Base-by-base conservation (phyloP, 2,329 filamentous ascomycete species). In the Botryotinia globosa region DNA sequence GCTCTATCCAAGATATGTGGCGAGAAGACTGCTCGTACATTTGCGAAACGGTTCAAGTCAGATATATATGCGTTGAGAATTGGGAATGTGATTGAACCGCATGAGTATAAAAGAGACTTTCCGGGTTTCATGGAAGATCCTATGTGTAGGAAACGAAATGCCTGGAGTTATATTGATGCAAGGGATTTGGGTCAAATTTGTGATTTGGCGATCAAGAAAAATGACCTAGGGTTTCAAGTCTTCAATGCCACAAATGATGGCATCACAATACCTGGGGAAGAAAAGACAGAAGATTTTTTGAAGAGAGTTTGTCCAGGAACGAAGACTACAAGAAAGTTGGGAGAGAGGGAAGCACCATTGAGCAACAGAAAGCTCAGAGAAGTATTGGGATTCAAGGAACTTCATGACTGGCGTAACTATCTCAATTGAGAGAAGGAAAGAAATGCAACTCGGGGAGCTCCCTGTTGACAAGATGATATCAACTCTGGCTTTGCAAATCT, bases 1-100 rank as follows among this genome's bases (percentile, higher is more conserved):
- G 88, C 88, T 1, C 83, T 90, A 18, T 86, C 85, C 25, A 90
- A 91, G 76, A 81, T 90, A 5, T 87, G 86, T 71, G 86, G 86
- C 12, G 89, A 91, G 79, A 83, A 85, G 18, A 85, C 87, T 0
- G 88, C 87, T 0, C 82, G 87, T 37, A 56, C 51, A 29, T 56
- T 56, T 56, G 51, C 51, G n/a, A 56, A 14, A 56, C 51, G 51
- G 14, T 56, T 56, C 2, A 56, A 56, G 51, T 56, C 51, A 29
- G 51, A 56, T 56, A 56, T 56, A 29, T 56, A 56, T 7, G 51
- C n/a, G 51, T 18, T 56, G 3, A 56, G 51, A 56, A 56, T 56
- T 9, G 51, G 51, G 1, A 56, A 56, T 29, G 51, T 56, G 7
- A 56, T 56, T 56, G 51, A 56, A 56, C 51, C 25, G 4, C 51